A percentile compares a stretch with the other conserved stretches of the same genome.
These are phyloP conservation scores for Myriosclerotinia curreyana DNA, from an alignment of 2,329 filamentous ascomycete species.

Conservation along the genomic window DNA sequence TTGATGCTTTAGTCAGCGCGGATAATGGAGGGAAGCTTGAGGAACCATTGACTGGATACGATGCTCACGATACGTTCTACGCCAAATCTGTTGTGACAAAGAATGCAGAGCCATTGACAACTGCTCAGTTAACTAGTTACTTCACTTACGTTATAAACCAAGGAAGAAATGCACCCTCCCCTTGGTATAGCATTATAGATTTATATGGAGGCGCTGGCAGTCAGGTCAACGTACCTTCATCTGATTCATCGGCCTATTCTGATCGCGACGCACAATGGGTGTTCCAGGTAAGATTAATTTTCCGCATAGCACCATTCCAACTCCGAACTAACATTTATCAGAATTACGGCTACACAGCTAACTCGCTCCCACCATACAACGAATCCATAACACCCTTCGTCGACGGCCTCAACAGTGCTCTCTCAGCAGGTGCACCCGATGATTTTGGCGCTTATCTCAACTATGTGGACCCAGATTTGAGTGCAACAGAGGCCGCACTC, in stretches of 20 bases:
- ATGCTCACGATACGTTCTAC: conserved; percentile 26
- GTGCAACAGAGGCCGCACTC: neutral
- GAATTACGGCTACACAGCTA: conserved; percentile 22
- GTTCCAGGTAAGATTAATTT: conserved; percentile 18
- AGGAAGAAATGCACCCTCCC: conserved; percentile 15
- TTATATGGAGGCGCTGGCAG: conserved; percentile 24
- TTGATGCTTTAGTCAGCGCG: conserved; percentile 27
- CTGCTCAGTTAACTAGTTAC: conserved; percentile 13
- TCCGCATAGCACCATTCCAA: too few species aligned
- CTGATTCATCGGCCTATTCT: conserved; percentile 21
- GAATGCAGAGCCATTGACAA: conserved; percentile 22
- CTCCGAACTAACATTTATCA: conserved; percentile 12
- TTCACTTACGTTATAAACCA: conserved; percentile 20
- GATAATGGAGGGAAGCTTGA: conserved; percentile 1
- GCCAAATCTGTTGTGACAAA: conserved; percentile 27
- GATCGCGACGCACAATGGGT: conserved; percentile 25
- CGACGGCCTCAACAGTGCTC: conserved; percentile 24
- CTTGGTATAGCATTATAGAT: conserved; percentile 23
- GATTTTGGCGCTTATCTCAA: conserved; percentile 26
- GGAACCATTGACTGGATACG: conserved; percentile 26
- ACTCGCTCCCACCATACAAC: conserved; percentile 16
- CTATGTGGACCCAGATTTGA: conserved; percentile 22
- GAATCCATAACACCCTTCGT: conserved; percentile 13
- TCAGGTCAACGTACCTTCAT: conserved; percentile 22
- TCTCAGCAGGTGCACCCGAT: conserved; percentile 25